phyloP scores from a whole-genome alignment of 257 asterid genomes.

The Salvia miltiorrhiza region DNA sequence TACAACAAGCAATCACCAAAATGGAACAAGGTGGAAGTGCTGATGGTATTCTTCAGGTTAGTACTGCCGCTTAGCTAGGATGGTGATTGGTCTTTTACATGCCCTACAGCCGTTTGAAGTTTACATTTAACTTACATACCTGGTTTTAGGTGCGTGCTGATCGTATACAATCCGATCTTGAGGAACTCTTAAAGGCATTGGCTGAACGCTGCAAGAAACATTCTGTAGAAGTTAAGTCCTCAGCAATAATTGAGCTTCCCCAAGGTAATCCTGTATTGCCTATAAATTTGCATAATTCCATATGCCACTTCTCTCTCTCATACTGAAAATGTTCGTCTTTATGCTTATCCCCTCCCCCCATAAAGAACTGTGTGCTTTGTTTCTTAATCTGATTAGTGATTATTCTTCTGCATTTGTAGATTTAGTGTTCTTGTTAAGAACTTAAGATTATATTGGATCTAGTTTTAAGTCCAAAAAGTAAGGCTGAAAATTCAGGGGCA shows the following conservation, averaged over 20 bases:
- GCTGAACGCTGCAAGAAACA: slow-evolving; percentile 85
- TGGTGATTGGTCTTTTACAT: slow-evolving; percentile 9
- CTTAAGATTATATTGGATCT: background rate
- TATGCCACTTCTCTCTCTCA: background rate
- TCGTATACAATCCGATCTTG: slow-evolving; percentile 95
- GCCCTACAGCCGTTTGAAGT: background rate
- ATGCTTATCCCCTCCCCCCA: background rate
- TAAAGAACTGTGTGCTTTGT: background rate
- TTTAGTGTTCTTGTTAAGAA: background rate
- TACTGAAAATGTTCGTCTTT: background rate
- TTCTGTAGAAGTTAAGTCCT: slow-evolving; percentile 56
- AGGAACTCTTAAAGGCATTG: slow-evolving; percentile 86
- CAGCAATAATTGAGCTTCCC: slow-evolving; percentile 88
- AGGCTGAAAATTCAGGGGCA: background rate
- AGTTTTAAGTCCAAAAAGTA: background rate
- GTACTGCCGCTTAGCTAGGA: slow-evolving; percentile 12
- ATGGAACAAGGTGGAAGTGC: slow-evolving; percentile 99
- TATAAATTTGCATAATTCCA: slow-evolving; percentile 6
- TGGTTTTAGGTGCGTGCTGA: slow-evolving; percentile 91
- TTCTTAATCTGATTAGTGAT: background rate
- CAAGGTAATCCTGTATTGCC: slow-evolving; percentile 48
- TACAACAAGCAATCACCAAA: slow-evolving; percentile 84
- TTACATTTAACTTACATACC: slow-evolving; percentile 15
- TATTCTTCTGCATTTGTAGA: background rate
- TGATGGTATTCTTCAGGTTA: slow-evolving; percentile 99